Evolutionary conservation across 176 grass and related monocot species (phyloP), one percentile per base, ranked within the genome.

Genomic region (Panicum miliaceum): DNA sequence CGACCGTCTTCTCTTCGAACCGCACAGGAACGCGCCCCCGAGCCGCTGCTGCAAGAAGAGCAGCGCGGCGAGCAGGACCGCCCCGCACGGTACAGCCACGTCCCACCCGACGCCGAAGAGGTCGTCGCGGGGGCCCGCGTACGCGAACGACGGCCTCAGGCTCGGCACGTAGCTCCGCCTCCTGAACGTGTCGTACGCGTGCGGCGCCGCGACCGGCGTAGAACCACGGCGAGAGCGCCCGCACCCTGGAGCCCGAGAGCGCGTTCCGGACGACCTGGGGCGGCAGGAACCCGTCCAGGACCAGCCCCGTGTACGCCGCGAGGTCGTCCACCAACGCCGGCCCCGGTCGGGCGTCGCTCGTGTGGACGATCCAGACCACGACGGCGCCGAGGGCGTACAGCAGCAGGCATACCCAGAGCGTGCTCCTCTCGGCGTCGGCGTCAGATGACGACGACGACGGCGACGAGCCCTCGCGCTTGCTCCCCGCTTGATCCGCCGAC

Each of bases 11-110:
- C 32, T 85, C 32, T 68, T 77, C n/a, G 8, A n/a, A 32, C 74
- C 34, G 54, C 92, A 84, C 29, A 85, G 22, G 29, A 77, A 54
- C 25, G 54, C 51, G 4, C 89, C 90, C 27, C 86, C 86, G 51
- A 65, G 50, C 2, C 65, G 78, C 85, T 97, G 95, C 84, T 97
- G 95, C 77, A 91, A 71, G 86, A 74, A 94, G 6, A 94, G 45
- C 20, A 91, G 1, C 37, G 42, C 20, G 15, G 70, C 87, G 61
- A 97, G 89, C 47, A 90, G 5, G 65, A 77, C 15, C 12, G 81
- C 84, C 66, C 75, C 84, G 26, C 80, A 88, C 32, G 92, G 88
- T 8, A 93, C 56, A 6, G 32, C 79, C 34, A 69, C 47, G 64
- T 81, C 79, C 79, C 79, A 81, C 35, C 64, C 79, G 79, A 56